Evolutionary conservation across 2,329 filamentous ascomycete species (phyloP).

Genomic region (Sarocladiaceae sp.): DNA sequence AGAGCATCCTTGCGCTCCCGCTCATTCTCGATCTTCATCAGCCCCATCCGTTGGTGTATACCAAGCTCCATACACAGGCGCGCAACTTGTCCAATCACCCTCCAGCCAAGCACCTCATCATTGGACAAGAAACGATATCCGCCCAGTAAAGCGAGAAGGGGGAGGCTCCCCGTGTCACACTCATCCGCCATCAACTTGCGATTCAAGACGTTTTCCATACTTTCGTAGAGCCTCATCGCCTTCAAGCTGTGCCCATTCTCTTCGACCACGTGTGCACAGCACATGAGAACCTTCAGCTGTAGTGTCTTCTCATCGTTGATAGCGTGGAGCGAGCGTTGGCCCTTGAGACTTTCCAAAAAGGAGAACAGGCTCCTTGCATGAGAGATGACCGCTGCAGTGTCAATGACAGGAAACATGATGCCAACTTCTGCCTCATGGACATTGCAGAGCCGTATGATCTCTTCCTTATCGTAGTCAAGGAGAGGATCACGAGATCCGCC

Average conservation of each 20-base stretch:
- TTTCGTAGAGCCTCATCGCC: constrained; percentile 69
- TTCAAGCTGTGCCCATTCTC: constrained; percentile 73
- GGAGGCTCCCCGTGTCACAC: constrained; percentile 42
- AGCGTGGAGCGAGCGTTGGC: constrained; percentile 27
- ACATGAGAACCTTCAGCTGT: constrained; percentile 78
- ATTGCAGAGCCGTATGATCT: constrained; percentile 73
- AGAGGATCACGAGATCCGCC: constrained; percentile 63
- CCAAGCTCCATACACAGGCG: constrained; percentile 78
- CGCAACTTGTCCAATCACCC: constrained; percentile 77
- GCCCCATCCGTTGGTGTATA: constrained; percentile 72
- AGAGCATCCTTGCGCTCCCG: constrained; percentile 64
- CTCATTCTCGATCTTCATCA: constrained; percentile 65
- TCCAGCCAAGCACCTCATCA: constrained; percentile 82
- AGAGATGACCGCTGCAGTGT: constrained; percentile 65
- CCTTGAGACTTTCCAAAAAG: constrained; percentile 59
- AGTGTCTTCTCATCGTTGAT: constrained; percentile 54
- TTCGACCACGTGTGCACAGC: constrained; percentile 72
- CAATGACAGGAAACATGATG: constrained; percentile 84
- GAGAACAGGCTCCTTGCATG: constrained; percentile 67
- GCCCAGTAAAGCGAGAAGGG: constrained; percentile 47
- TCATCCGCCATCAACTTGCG: constrained; percentile 55
- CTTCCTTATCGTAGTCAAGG: constrained; percentile 68
- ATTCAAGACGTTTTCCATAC: constrained; percentile 69
- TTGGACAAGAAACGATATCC: constrained; percentile 80
- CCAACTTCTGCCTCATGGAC: constrained; percentile 88